A percentile compares a stretch with the other conserved stretches of the same genome.
These are phyloP conservation scores for Xylaria cubensis DNA, from an alignment of 495 filamentous ascomycete species.

Conservation along the genomic window DNA sequence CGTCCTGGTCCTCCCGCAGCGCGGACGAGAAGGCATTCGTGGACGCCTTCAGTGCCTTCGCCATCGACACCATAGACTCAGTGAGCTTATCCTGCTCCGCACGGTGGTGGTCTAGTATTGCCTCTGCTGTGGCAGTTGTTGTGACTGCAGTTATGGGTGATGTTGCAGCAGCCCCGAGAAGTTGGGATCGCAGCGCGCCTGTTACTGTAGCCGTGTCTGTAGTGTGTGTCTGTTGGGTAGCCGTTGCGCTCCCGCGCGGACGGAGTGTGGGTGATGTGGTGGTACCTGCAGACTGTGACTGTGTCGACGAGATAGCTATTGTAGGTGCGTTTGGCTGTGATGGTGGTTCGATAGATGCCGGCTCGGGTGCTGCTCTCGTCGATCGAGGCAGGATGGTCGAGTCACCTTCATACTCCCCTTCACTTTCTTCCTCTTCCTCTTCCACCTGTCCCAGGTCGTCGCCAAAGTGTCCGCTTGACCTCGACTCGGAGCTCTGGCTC, in stretches of 20 bases:
- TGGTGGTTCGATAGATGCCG: conserved; percentile 16
- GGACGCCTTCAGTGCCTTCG: conserved; percentile 76
- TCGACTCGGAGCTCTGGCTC: conserved; percentile 54
- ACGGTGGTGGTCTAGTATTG: conserved; percentile 74
- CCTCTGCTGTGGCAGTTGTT: conserved; percentile 61
- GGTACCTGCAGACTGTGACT: conserved; percentile 30
- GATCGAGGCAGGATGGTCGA: conserved; percentile 27
- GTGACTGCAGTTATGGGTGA: conserved; percentile 39
- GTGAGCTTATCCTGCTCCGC: conserved; percentile 87
- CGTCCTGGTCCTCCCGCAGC: conserved; percentile 73
- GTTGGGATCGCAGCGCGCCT: conserved; percentile 41
- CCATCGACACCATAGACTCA: conserved; percentile 76
- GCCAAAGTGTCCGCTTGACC: conserved; percentile 39
- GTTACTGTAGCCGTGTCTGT: conserved; percentile 34
- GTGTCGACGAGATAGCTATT: neutral
- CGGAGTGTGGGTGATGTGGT: conserved; percentile 38
- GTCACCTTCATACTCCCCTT: conserved; percentile 28
- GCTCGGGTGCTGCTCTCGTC: conserved; percentile 12
- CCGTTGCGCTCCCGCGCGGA: conserved; percentile 31
- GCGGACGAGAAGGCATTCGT: conserved; percentile 71
- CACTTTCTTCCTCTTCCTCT: conserved; percentile 19
- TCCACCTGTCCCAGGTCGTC: conserved; percentile 18
- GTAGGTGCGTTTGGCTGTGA: neutral
- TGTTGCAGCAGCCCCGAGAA: conserved; percentile 44
- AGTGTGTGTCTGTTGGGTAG: conserved; percentile 28